Conservation (phyloP, 192 early-diverging fungal genomes). For the Dimargaris verticillata region DNA sequence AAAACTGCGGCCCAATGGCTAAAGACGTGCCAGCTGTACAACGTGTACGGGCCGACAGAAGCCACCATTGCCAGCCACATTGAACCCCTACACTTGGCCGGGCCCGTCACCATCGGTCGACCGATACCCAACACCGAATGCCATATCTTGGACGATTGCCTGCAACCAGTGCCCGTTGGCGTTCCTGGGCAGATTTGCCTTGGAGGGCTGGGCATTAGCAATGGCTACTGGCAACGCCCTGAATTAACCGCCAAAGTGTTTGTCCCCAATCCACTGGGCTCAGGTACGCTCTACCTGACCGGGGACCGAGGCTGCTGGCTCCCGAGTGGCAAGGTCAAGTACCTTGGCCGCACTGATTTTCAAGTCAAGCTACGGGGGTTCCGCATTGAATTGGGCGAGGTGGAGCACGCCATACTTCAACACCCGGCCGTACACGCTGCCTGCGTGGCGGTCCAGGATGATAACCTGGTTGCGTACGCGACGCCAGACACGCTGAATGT, state of each 20-base stretch:
- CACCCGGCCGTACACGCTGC: too few relatives aligned
- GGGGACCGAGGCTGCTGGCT: conserved; percentile 19
- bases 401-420: conserved; percentile 11
- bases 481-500: too few relatives aligned
- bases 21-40: background rate
- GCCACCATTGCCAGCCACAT: background rate
- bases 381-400: conserved; percentile 20
- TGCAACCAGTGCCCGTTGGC: background rate
- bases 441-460: too few relatives aligned
- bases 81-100: background rate
- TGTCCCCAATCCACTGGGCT: conserved; percentile 20
- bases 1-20: background rate
- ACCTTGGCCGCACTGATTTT: conserved; percentile 19
- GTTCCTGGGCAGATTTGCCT: background rate
- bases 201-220: conserved; percentile 12
- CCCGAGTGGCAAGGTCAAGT: conserved; percentile 17
- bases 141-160: background rate
- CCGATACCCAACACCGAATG: background rate
- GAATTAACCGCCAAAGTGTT: conserved; percentile 18
- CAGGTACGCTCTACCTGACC: conserved; percentile 16
- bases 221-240: conserved; percentile 19
- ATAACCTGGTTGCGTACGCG: too few relatives aligned
- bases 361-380: conserved; percentile 23
- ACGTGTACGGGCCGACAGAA: background rate
- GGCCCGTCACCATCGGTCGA: background rate